Evolutionary conservation across 2,329 filamentous ascomycete genomes (phyloP).

Genomic region (Xenoacremonium recifei): DNA sequence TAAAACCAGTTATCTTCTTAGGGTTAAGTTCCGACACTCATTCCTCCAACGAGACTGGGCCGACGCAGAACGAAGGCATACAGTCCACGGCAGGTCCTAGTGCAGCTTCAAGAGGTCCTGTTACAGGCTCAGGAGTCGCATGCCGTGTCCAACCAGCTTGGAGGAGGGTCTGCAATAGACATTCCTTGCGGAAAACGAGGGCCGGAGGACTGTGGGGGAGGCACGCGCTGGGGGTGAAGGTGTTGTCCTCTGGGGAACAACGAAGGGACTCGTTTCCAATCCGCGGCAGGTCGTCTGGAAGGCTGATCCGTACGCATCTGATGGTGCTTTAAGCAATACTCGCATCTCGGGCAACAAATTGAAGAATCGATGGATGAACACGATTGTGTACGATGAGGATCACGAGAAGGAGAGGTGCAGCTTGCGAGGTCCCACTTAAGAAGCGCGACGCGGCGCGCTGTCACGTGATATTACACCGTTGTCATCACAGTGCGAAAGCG

Average conservation of each 20-base stretch:
- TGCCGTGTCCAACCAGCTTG: conserved; percentile 40
- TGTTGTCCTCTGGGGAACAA: conserved; percentile 17
- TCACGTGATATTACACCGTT: conserved; percentile 24
- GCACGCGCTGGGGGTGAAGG: conserved; percentile 57
- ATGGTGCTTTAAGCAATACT: conserved; percentile 4
- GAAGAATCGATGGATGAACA: conserved; percentile 12
- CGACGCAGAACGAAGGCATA: conserved; percentile 37
- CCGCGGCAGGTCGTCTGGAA: conserved; percentile 11
- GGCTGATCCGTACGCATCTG: conserved; percentile 16
- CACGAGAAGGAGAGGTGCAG: conserved; percentile 4
- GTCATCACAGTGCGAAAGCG: conserved; percentile 6
- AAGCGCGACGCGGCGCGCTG: conserved; percentile 11
- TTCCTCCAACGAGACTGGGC: conserved; percentile 53
- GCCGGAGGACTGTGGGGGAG: conserved; percentile 79
- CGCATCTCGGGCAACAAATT: conserved; percentile 18
- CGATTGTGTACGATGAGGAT: conserved; percentile 6
- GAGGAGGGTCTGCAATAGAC: conserved; percentile 48
- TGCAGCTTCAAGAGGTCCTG: conserved; percentile 51
- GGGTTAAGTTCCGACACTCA: conserved; percentile 92
- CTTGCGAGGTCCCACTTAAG: conserved; percentile 13
- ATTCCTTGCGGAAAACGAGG: conserved; percentile 69
- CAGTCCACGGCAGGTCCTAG: conserved; percentile 39
- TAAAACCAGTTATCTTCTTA: conserved; percentile 75
- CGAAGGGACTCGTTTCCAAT: conserved; percentile 47
- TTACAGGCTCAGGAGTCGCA: conserved; percentile 63